Base-by-base conservation (phyloP, 805 yeast species). In the Ogataea glucozyma region DNA sequence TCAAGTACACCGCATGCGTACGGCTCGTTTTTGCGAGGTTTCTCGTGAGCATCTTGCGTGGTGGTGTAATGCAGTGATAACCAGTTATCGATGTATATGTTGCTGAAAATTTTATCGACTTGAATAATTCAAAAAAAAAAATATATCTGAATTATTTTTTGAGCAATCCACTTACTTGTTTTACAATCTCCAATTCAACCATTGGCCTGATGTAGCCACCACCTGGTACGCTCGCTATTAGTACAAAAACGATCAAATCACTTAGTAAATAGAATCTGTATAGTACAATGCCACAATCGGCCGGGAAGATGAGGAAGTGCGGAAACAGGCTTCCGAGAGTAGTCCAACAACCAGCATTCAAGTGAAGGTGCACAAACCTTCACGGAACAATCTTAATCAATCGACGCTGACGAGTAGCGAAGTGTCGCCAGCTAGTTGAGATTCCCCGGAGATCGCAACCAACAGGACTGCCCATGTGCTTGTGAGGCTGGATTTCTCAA, bases 191-290 rank as follows among this genome's bases (percentile, higher is more conserved):
- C 41, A 20, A 24, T 19, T 34, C 34, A 38, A 32, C 43, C 13
- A 47, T 40, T 41, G 48, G 54, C 19, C 40, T 38, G 22, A 27
- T n/a, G n/a, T n/a, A n/a, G n/a, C 31, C 33, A 41, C 29, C 43
- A 43, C 33, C 5, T 16, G 27, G 12, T 20, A 12, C 12, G 18
- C 29, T 37, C 24, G 18, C 10, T 36, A 16, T 27, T 31, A 22
- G 24, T 22, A 22, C 7, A 22, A 22, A 22, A 27, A 6, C 31
- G 11, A 17, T 13, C 13, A 27, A 24, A n/a, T n/a, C n/a, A n/a
- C n/a, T n/a, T n/a, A n/a, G 31, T 26, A 21, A 17, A 45, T 32
- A 42, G 24, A 30, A 18, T 16, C 32, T 30, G 16, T 17, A 17
- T 30, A 30, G 13, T 30, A 30, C 32, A 27, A 27, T 7, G n/a